Evolutionary conservation across 2,329 filamentous ascomycete genomes (phyloP), one percentile per base, ranked within the genome.

Genomic region (Claviceps pazoutovae): DNA sequence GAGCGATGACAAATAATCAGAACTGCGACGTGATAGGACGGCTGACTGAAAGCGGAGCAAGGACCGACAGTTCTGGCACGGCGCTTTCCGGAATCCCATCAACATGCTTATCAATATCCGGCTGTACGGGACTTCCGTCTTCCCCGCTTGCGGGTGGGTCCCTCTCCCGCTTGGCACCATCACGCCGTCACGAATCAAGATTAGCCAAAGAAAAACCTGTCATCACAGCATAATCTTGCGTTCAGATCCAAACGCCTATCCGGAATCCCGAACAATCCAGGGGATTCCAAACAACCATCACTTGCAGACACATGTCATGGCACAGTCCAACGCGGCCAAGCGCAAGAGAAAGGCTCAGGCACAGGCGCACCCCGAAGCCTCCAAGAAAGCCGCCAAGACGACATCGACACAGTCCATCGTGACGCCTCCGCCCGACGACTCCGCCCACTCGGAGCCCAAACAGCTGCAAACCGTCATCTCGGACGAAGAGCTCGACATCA

Each of bases 401-500:
- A 53, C 50, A 17, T 17, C 39, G 16, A 23, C 7, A 14, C 42
- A 8, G 8, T 53, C 60, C 13, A 61, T 61, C 16, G 56, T 64
- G n/a, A 62, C 64, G 4, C 61, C 67, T 0, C 67, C 70, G 13
- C 64, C 69, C 34, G 67, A 70, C 46, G 62, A 62, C 39, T 56
- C 59, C 14, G 19, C 14, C 5, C 54, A 56, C 3, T 56, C 65
- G 50, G 73, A 74, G 54, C 71, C 74, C n/a, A 74, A 70, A 58
- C 77, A 62, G 48, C 65, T 82, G 3, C 68, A 73, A 50, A 71
- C 74, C 0, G 65, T 83, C 54, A 71, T 79, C n/a, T 79, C 79
- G 2, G 70, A 73, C 16, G 81, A 84, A 57, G 83, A 86, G 56
- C 71, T 86, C 51, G 82, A 84, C 46, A 78, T 85, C 52, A 73